Base-by-base conservation (phyloP, 441 rosid genomes). In the Manihot esculenta region DNA sequence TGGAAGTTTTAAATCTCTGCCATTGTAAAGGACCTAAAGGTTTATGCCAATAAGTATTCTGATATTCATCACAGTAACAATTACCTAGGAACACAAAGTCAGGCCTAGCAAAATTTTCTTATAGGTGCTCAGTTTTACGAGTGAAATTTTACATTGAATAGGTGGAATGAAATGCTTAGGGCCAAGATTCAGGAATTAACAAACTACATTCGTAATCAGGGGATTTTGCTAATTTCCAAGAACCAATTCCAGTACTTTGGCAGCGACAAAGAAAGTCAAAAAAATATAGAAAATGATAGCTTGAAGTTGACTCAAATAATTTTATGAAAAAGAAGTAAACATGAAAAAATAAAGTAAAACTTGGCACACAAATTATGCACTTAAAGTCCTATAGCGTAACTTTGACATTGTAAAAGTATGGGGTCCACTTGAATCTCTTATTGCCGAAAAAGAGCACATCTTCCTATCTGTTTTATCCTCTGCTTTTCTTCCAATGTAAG, bases 251-350 rank as follows among this genome's bases (percentile, higher is more conserved):
- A 27, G 42, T 67, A 20, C 42, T 65, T 74, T 72, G 72, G 76
- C 84, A 91, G 97, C 83, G 45, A 49, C 64, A 21, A 76, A 71
- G 75, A 77, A 80, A 69, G 77, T 89, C 4, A 80, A 76, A 69
- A 82, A 72, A 92, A 84, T 45, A 68, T 76, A 84, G 71, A 75
- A 79, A 79, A 80, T 82, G 88, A 57, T 69, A 47, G 7, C 51
- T 15, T 33, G 18, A 64, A 58, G 49, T 33, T n/a, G 38, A 21
- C 9, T 30, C 17, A 65, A 45, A 35, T 47, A 35, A 51, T 33
- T 60, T 60, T n/a, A 18, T 38, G 53, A 38, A 62, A 60, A 20
- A 41, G 6, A 53, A 60, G 5, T 9, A 57, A 15, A 35, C 0
- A 1, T 15, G 17, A 64, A 64, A 48, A 0, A 48, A 12, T 2